Conservation (phyloP, 768 basidiomycete genomes). For the Tricholoma hemisulphureum region DNA sequence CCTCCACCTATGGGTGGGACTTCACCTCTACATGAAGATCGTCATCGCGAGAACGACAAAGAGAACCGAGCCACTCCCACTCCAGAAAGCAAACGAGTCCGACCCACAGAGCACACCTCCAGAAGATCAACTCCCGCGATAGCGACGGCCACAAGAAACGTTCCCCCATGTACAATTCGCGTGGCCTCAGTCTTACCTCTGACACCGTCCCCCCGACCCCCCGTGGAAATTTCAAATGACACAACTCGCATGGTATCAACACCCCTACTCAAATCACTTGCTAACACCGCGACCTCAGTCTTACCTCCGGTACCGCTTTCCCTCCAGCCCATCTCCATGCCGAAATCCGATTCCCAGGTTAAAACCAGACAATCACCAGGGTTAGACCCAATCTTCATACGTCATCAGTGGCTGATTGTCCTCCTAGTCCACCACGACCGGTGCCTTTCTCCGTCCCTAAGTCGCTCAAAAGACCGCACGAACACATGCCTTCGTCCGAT, state of each 20-base stretch:
- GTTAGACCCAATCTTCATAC: conserved; percentile 7
- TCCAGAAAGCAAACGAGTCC: conserved; percentile 11
- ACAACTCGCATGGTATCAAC: not conserved
- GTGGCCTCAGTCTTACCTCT: no score
- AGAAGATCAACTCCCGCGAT: not conserved
- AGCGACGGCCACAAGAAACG: conserved; percentile 4
- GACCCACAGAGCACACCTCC: not conserved
- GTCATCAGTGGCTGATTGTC: not conserved
- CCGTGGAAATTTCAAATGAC: no score
- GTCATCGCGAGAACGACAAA: conserved; percentile 19
- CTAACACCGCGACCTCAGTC: conserved; percentile 10
- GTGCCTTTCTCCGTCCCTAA: not conserved
- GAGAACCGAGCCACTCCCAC: conserved; percentile 22
- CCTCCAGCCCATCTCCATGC: conserved; percentile 18
- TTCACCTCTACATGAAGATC: not conserved
- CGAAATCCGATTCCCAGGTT: conserved; percentile 4
- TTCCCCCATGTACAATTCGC: no score
- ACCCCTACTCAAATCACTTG: conserved; percentile 6
- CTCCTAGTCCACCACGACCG: not conserved
- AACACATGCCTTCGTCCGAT: conserved; percentile 29
- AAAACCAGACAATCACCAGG: conserved; percentile 19
- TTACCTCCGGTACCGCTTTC: conserved; percentile 22
- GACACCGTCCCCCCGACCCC: no score
- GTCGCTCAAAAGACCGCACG: conserved; percentile 7
- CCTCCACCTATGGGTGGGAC: conserved; percentile 4